These are phyloP conservation scores for Solanum chiquidenum DNA, from an alignment of 257 asterid genomes.

Conservation along the genomic window DNA sequence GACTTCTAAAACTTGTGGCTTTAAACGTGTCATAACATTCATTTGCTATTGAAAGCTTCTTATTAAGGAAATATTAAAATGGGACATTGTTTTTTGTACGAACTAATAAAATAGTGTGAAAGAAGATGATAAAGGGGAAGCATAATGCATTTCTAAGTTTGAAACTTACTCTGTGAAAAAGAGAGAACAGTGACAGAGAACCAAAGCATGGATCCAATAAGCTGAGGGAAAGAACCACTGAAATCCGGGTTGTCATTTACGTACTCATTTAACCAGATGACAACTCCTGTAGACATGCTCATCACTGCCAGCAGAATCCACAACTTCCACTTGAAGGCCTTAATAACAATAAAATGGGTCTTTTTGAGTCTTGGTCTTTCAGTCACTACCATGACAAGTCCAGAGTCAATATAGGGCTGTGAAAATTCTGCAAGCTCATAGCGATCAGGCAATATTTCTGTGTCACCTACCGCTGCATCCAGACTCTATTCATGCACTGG, in stretches of 20 bases:
- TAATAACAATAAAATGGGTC: conserved; percentile 20
- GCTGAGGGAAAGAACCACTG: conserved; percentile 16
- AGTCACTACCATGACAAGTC: conserved; percentile 54
- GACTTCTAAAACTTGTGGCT: not conserved
- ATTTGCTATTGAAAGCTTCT: not conserved
- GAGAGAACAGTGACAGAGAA: conserved; percentile 48
- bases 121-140: not conserved
- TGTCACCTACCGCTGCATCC: conserved; percentile 68
- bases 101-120: not conserved
- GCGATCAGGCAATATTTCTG: conserved; percentile 47
- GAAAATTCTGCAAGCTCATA: conserved; percentile 35
- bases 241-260: conserved; percentile 34
- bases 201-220: conserved; percentile 41
- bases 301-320: conserved; percentile 34
- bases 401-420: conserved; percentile 57
- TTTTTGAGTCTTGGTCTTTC: conserved; percentile 21
- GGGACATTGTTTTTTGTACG: not conserved
- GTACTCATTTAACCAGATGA: conserved; percentile 47
- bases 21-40: not conserved
- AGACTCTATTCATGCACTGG: conserved; percentile 21
- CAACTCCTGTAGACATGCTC: conserved; percentile 30
- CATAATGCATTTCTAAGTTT: not conserved
- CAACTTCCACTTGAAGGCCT: conserved; percentile 38
- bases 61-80: not conserved
- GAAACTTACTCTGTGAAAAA: conserved; percentile 44